These are phyloP conservation scores for Colletotrichum incanum DNA, from an alignment of 2,329 filamentous ascomycete genomes.

Conservation along the genomic window DNA sequence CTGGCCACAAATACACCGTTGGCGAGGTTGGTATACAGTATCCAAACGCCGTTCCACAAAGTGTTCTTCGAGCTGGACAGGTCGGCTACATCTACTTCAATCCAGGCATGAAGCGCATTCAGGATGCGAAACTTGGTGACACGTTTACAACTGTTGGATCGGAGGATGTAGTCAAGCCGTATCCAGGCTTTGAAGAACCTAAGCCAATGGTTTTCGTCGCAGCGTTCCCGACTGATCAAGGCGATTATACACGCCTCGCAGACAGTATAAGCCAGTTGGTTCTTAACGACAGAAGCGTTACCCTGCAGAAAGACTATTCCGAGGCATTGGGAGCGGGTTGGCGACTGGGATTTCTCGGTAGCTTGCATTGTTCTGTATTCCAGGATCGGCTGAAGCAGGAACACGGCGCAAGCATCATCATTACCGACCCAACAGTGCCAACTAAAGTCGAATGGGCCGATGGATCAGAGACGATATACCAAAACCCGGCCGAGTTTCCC, in stretches of 20 bases:
- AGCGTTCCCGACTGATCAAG: constrained; percentile 93
- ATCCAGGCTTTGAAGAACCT: constrained; percentile 95
- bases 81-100: constrained; percentile 98
- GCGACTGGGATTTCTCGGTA: constrained; percentile 95
- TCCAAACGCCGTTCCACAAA: constrained; percentile 87
- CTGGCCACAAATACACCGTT: constrained; percentile 89
- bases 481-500: constrained; percentile 91
- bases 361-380: constrained; percentile 98
- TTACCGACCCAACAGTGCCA: constrained; percentile 95
- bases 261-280: constrained; percentile 96
- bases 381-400: constrained; percentile 95
- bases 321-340: constrained; percentile 95
- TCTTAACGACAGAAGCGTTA: constrained; percentile 95
- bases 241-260: constrained; percentile 87
- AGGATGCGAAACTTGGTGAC: constrained; percentile 96
- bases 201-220: constrained; percentile 99
- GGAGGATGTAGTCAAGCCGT: constrained; percentile 82
- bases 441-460: constrained; percentile 87
- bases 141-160: constrained; percentile 89
- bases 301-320: constrained; percentile 92
- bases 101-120: constrained; percentile 96
- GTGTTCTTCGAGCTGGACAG: constrained; percentile 87
- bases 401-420: constrained; percentile 94
- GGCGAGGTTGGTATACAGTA: constrained; percentile 98
- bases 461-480: constrained; percentile 83